Percentiles rank a stretch among this genome's conserved stretches.
phyloP scores from a whole-genome alignment of 164 flowering plant species.

The Sedum album region DNA sequence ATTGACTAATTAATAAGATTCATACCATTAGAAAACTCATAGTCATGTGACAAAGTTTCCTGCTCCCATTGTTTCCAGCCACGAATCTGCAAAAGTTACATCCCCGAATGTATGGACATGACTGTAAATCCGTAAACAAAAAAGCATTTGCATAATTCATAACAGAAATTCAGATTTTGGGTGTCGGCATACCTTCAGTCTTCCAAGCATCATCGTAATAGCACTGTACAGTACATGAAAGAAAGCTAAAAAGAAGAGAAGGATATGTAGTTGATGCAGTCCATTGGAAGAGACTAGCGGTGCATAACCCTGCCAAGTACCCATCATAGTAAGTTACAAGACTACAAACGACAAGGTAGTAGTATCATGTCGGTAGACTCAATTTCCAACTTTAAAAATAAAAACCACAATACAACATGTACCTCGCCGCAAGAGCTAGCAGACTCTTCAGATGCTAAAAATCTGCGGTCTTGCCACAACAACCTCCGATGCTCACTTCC shows the following conservation, averaged over 20 bases:
- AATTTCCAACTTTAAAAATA: not conserved
- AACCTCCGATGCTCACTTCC: slow-evolving; percentile 30
- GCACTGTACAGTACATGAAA: slow-evolving; percentile 71
- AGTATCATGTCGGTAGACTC: slow-evolving; percentile 56
- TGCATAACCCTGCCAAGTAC: slow-evolving; percentile 52
- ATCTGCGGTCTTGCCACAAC: slow-evolving; percentile 31
- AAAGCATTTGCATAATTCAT: not conserved
- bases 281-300: slow-evolving; percentile 63
- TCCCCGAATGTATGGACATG: not conserved
- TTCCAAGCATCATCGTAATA: slow-evolving; percentile 79
- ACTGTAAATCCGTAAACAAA: not conserved
- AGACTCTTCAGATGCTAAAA: slow-evolving; percentile 20
- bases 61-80: slow-evolving; percentile 91
- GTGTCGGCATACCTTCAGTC: slow-evolving; percentile 52
- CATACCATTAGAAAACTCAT: slow-evolving; percentile 76
- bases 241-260: slow-evolving; percentile 91
- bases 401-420: slow-evolving; percentile 28
- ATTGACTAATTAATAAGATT: not conserved
- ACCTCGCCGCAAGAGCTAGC: slow-evolving; percentile 20
- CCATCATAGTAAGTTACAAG: not conserved
- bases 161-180: slow-evolving; percentile 21
- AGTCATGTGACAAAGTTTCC: slow-evolving; percentile 55
- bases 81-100: slow-evolving; percentile 54
- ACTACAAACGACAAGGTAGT: slow-evolving; percentile 29
- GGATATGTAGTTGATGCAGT: slow-evolving; percentile 87